Evolutionary conservation across 2,329 filamentous ascomycete genomes (phyloP).

Genomic region (Stachybotrys chartarum): DNA sequence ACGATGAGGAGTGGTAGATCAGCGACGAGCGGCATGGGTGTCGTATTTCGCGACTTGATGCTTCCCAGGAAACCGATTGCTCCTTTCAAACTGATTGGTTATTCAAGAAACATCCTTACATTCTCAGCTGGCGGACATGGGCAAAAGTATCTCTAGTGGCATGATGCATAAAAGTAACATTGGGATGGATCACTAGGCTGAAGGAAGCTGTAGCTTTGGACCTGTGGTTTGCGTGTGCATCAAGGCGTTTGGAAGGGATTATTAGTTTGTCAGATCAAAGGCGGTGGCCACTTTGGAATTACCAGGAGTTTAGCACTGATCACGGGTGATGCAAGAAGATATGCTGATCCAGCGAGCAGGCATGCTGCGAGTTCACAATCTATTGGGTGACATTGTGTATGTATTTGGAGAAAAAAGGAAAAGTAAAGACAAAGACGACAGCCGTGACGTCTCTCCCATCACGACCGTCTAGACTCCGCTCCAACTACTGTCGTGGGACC

Average conservation of each 20-base stretch:
- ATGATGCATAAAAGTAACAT: not conserved
- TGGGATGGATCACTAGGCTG: not conserved
- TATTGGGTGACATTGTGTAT: not conserved
- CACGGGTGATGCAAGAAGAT: not conserved
- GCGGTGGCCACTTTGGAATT: not conserved
- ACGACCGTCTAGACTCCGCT: constrained; percentile 32
- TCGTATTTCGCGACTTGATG: constrained; percentile 1
- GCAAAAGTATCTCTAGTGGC: not conserved
- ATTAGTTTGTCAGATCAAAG: not conserved
- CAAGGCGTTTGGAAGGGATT: not conserved
- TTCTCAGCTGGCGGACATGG: not conserved
- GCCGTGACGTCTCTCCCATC: constrained; percentile 58
- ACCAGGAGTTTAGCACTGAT: not conserved
- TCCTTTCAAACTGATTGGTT: constrained; percentile 2
- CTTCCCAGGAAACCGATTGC: not conserved
- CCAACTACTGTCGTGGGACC: constrained; percentile 41
- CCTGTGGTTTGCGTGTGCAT: not conserved
- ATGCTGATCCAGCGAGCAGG: not conserved
- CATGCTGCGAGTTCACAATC: too few relatives aligned
- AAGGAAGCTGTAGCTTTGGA: not conserved
- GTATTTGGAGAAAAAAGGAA: constrained; percentile 5
- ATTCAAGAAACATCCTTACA: constrained; percentile 3
- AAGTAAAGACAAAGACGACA: constrained; percentile 12
- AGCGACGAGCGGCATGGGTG: constrained; percentile 5
- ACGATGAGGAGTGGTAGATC: constrained; percentile 65